Base-by-base conservation (phyloP, 2,329 filamentous ascomycete species). In the Aurifilum marmelostoma region DNA sequence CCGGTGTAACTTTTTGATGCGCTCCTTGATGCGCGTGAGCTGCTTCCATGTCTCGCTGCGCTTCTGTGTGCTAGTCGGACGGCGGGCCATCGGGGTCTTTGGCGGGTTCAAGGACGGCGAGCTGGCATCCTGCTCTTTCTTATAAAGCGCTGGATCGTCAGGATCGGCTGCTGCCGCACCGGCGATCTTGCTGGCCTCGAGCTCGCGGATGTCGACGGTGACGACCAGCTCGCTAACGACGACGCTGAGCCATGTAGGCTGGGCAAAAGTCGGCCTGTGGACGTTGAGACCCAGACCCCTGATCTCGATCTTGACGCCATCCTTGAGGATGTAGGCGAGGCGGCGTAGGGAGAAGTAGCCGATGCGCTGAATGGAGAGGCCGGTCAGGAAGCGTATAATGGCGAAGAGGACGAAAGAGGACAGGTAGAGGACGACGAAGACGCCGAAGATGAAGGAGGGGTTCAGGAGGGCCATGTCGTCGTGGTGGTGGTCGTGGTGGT, bases 201-300 rank as follows among this genome's bases (percentile, higher is more conserved):
- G 80, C 62, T 88, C 86, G 70, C 87, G 86, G 60, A 94, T 83
- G 77, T 99, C 93, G 58, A 98, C 79, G 0, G 93, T 97, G 64
- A 99, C 85, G 63, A 90, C 92, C 63, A 97, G 83, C 77, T 97
- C 96, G 75, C 89, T 92, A 70, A 99, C 81, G 11, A 96, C 92
- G 64, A 99, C 85, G 78, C 94, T 98, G 75, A 97, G 83, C 94
- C 95, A 98, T 72, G 97, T 98, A 59, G 96, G 96, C 79, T 98
- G 94, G 61, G 95, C 93, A 80, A 99, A 98, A 7, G 96, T 98
- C 16, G 96, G 96, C 5, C 94, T 90, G 80, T 99, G 96, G 72
- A 98, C 81, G 68, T 92, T 91, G 75, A 99, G 85, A 59, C 96
- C 94, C 65, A 99, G 85, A 64, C 94, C 93, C 64, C 96, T 90